Base-by-base conservation (phyloP, 441 rosid species). In the Gossypium lobatum region DNA sequence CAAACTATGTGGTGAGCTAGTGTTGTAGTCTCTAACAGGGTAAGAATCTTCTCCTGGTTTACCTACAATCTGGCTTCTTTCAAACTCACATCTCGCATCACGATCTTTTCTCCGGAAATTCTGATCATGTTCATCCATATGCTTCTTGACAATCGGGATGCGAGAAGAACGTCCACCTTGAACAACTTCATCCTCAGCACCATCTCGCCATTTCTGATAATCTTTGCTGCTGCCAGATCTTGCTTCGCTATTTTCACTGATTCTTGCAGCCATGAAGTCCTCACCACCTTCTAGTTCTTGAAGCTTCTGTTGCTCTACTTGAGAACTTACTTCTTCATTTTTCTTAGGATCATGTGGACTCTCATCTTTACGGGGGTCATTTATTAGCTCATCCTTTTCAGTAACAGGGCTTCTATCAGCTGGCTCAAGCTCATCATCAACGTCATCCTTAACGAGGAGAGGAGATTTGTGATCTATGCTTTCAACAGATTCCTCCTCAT, bases 221-320 rank as follows among this genome's bases (percentile, higher is more conserved):
- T 95, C 96, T 82, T 85, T 88, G 83, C 93, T 88, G 84, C 94
- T 91, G 31, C 91, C 92, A 58, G 97, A 90, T 84, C 92, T 88
- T 71, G 88, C 95, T 90, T 91, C 92, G 81, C 97, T 90, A 77
- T 85, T 86, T 76, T 91, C 98, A 72, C 96, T 91, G 82, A 96
- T 90, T 87, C 97, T 91, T 69, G 93, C 98, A 60, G 91, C 92
- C 83, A 83, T 91, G 28, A 85, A 83, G 48, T 89, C 96, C 66
- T 88, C 97, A 55, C 78, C 91, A 53, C 88, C 92, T 73, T 90
- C 95, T 45, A 71, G 42, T 79, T 89, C 96, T 78, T 84, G 88
- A 58, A 73, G 76, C 67, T 65, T 82, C 74, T 78, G 73, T 64
- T 72, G 86, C 61, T 85, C 90, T 37, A 68, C 74, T 73, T 63